Percentiles rank a stretch among this genome's conserved stretches.
phyloP scores from a whole-genome alignment of 2,329 filamentous ascomycete genomes.

The Aspergillus tanneri region DNA sequence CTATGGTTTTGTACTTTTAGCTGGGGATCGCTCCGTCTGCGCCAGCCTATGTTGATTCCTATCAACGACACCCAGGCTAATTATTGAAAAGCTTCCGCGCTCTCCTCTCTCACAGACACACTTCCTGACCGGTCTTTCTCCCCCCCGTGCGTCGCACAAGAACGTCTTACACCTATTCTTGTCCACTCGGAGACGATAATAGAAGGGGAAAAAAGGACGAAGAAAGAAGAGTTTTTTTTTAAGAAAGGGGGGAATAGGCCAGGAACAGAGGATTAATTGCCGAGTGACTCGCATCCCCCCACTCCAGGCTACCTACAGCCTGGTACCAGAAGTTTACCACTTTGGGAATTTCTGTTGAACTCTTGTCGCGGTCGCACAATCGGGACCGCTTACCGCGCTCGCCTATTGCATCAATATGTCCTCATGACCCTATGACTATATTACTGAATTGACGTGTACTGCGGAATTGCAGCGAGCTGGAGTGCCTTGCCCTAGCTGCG shows the following conservation, averaged over 20 bases:
- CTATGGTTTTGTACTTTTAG: neutral
- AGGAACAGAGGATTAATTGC: no score
- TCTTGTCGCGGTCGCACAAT: neutral
- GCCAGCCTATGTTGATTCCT: neutral
- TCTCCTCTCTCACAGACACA: slow-evolving; percentile 2
- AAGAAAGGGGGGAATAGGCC: no score
- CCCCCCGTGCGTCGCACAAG: slow-evolving; percentile 4
- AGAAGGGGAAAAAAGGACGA: neutral
- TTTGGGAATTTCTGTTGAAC: neutral
- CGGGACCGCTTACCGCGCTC: neutral
- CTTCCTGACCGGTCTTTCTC: neutral
- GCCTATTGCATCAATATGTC: slow-evolving; percentile 21
- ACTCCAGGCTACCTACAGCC: no score
- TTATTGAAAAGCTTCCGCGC: slow-evolving; percentile 12
- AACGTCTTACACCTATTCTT: neutral
- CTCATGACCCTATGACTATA: slow-evolving; percentile 25
- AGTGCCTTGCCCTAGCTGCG: slow-evolving; percentile 15
- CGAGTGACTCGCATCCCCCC: no score
- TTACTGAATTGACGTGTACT: slow-evolving; percentile 17
- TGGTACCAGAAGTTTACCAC: neutral
- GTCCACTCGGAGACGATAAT: neutral
- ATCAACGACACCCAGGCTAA: slow-evolving; percentile 5
- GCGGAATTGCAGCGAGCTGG: slow-evolving; percentile 23
- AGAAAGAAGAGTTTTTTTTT: no score
- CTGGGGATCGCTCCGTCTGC: slow-evolving; percentile 1